phyloP scores from a whole-genome alignment of 495 filamentous ascomycete genomes.

The Wilcoxina mikolae region DNA sequence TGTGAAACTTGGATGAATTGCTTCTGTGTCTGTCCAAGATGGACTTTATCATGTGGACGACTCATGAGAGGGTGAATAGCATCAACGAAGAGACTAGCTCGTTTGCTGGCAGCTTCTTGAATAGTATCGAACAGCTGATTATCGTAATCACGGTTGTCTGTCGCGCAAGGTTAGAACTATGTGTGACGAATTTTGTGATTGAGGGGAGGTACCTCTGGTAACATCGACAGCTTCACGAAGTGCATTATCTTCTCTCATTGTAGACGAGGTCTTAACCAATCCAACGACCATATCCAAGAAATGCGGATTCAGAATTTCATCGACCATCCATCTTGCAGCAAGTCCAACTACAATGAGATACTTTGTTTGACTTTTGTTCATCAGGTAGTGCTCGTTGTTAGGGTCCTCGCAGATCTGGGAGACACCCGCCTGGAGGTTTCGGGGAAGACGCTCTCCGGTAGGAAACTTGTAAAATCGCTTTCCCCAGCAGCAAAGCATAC shows the following conservation, averaged over 20 bases:
- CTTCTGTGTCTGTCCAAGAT: background rate
- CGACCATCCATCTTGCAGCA: constrained; percentile 6
- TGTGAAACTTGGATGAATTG: background rate
- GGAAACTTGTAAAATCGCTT: constrained; percentile 24
- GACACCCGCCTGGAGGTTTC: constrained; percentile 3
- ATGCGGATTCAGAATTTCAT: constrained; percentile 2
- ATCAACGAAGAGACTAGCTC: background rate
- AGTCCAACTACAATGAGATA: constrained; percentile 16
- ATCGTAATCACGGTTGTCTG: background rate
- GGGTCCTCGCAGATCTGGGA: constrained; percentile 10
- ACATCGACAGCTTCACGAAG: background rate
- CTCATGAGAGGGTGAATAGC: constrained; percentile 1
- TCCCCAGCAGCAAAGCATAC: constrained; percentile 18
- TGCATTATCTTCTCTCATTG: background rate
- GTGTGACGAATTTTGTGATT: background rate
- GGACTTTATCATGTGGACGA: background rate
- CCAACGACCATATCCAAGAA: constrained; percentile 7
- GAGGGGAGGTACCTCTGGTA: background rate
- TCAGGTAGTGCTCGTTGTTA: background rate
- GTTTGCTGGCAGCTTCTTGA: background rate
- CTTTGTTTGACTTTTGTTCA: constrained; percentile 15
- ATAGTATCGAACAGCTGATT: background rate
- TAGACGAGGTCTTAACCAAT: background rate
- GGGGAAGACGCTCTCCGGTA: constrained; percentile 11
- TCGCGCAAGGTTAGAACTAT: background rate